Base-by-base conservation (phyloP, 192 early-diverging fungal species). In the Backusella tuberculispora region DNA sequence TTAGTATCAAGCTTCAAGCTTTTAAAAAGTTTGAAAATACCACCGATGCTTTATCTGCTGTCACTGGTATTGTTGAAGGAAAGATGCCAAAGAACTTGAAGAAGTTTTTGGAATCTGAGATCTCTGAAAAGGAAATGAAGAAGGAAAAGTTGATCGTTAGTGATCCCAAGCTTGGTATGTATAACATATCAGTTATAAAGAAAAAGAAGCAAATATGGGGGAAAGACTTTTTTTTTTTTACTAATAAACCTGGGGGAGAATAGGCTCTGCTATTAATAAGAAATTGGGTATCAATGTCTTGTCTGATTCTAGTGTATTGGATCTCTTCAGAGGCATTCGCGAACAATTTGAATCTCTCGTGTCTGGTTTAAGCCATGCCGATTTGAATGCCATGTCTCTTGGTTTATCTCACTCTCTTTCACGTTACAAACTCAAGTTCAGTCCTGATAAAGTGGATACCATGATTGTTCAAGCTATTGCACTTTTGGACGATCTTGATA, bases 401-500 rank as follows among this genome's bases (percentile, higher is more conserved):
- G 98, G 98, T 92, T 92, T 99, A 66, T 97, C 97, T 66, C 98
- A 99, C 91, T 98, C 96, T 44, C 92, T 98, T 60, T 99, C 98
- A 21, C 95, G 98, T 43, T 97, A 98, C 87, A 98, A 98, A 88
- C 95, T 99, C 86, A 99, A 99, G 87, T 99, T 99, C 90, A 94
- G 92, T 48, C 95, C 97, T 75, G 98, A 99, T 87, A 99, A 98
- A 90, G 96, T 98, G 13, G 98, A 99, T 88, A 99, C 97, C 46
- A 99, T 99, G 98, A 97, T 98, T 82, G 95, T 98, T 69, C 98
- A 99, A 88, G 96, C 98, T 8, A 98, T 98, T 83, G 92, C 87
- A 78, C 87, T 99, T 66, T 85, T 99, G 82, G 98, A 99, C 82
- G 96, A 98, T 81, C 90, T 99, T 71, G 98, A 99, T 85, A 99